Evolutionary conservation across 306 rosid genomes (phyloP), one percentile per base, ranked within the genome.

Genomic region (Quercus agrifolia): DNA sequence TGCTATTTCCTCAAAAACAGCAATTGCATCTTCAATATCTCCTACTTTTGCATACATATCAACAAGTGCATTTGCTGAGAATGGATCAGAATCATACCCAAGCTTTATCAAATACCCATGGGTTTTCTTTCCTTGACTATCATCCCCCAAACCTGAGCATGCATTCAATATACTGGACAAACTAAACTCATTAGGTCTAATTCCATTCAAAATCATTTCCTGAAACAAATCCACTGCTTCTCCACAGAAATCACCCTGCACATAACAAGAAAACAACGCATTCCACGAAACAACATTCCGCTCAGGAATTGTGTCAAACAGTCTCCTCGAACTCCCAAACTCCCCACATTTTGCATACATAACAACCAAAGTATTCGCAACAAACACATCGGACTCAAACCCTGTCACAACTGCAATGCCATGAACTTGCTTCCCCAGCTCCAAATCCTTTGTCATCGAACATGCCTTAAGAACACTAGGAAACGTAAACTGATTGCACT

Each of bases 11-110:
- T 77, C 73, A 81, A 94, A 94, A 71, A 84, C 89, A 64, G 81
- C 35, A 75, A 90, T 67, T 10, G 95, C 93, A 33, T 86, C 89
- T 38, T 82, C 80, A 62, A 89, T 86, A 73, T 73, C 57, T 76
- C 89, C 88, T 44, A 78, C 90, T 78, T 94, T 91, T 31, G 98
- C 89, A 83, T 94, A 94, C 91, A 86, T 92, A 89, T 92, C 95
- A 68, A 94, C 93, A 49, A 92, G 94, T 1, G 97, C 94, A 90
- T 94, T 92, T 11, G 86, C 80, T 18, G 97, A 86, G 89, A 89
- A 91, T 6, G 86, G 87, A 80, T 94, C 95, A 2, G 79, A 85
- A 35, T 87, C 87, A 74, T 87, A 87, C 17, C 97, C 98, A 35
- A 88, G 87, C 87, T 92, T 92, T 21, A 89, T 72, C 86, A 92